Evolutionary conservation across 257 asterid genomes (phyloP), one percentile per base, ranked within the genome.

Genomic region (Pogostemon cablin): DNA sequence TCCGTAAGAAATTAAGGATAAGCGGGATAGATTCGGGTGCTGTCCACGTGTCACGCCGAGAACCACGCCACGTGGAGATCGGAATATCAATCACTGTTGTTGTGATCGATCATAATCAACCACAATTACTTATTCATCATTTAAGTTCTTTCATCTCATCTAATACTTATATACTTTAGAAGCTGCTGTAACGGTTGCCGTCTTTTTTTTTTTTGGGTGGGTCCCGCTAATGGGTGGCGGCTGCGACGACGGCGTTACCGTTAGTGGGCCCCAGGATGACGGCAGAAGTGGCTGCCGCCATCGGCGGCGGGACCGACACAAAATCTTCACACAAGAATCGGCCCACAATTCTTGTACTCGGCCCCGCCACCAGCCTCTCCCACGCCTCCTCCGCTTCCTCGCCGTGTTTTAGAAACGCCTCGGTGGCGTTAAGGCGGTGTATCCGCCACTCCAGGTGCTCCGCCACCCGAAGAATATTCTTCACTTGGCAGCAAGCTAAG

Each of bases 381-480:
- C 98, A 91, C 9, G 88, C 88, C 44, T 86, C 86, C 9, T 74
- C 59, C n/a, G 89, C 53, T 6, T 83, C 88, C 0, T 37, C 44
- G 6, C 85, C 88, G 40, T 71, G 78, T n/a, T 79, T 81, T 0
- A 79, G 76, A 54, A 88, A 86, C 6, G 83, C 95, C 72, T 87
- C 97, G 0, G 96, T 86, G 4, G 96, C 98, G 48, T 90, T 88
- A 4, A 92, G 80, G 47, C 75, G 84, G 69, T 84, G 86, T 54
- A 88, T 70, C 44, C 78, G 68, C 82, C 90, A 56, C 66, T 68
- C 83, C 15, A 90, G 47, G 20, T 80, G 84, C 43, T 80, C 80
- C 65, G 71, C 79, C n/a, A 90, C 80, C 73, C 80, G 77, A 0
- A 67, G 61, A 42, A 93, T 90, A 41, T 93, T 93, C 60, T 78